A percentile compares a stretch with the other conserved stretches of the same genome.
phyloP scores from a whole-genome alignment of 2,329 filamentous ascomycete genomes.

The Curvularia sp. region DNA sequence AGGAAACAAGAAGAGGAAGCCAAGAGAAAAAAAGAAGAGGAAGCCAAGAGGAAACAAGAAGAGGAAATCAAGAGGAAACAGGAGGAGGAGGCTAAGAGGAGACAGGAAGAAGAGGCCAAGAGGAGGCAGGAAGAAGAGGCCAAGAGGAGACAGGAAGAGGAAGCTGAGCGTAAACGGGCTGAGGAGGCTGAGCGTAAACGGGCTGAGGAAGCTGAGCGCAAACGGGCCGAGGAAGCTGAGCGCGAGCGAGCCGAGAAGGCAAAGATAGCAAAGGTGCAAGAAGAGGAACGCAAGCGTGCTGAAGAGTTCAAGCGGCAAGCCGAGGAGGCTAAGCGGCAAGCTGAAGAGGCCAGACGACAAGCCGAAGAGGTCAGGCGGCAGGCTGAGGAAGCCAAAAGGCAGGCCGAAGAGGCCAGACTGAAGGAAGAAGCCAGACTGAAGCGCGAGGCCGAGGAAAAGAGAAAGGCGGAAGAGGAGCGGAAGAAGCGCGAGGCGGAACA shows the following conservation, averaged over 20 bases:
- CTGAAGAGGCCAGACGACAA: constrained; percentile 56
- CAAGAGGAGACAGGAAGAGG: constrained; percentile 44
- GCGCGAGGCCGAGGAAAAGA: constrained; percentile 60
- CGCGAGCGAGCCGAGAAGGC: constrained; percentile 66
- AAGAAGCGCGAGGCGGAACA: constrained; percentile 15
- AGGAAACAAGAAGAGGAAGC: constrained; percentile 64
- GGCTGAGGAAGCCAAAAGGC: constrained; percentile 54
- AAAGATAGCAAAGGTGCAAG: constrained; percentile 18
- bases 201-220: constrained; percentile 55
- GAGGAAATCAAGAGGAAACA: constrained; percentile 39
- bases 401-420: constrained; percentile 41
- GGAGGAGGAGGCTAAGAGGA: constrained; percentile 33
- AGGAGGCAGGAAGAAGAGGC: constrained; percentile 41
- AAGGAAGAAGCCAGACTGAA: constrained; percentile 41
- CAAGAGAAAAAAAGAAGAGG: constrained; percentile 43
- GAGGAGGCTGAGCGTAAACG: constrained; percentile 63
- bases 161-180: no score
- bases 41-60: constrained; percentile 51
- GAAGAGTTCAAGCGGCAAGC: constrained; percentile 50
- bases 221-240: constrained; percentile 43
- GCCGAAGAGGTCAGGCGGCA: constrained; percentile 46
- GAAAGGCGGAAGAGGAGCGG: constrained; percentile 36
- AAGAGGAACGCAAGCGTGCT: constrained; percentile 48
- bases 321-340: constrained; percentile 45
- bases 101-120: constrained; percentile 53